Evolutionary conservation across 805 yeast genomes (phyloP).

Genomic region (Lachancea cidri): DNA sequence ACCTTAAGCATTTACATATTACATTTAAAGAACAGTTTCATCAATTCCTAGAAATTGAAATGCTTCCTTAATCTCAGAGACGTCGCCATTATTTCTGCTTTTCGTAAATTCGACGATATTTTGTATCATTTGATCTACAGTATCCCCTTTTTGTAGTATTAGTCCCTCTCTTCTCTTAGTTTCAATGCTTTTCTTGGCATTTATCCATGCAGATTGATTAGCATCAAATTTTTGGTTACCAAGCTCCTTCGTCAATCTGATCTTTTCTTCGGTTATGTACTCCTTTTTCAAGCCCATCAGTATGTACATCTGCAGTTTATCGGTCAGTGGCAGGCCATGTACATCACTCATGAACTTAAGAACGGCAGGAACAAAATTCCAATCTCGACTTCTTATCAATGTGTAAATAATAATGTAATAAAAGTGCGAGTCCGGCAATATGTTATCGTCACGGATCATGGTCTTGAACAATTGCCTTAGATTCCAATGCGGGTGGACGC

Average conservation of each 20-base stretch:
- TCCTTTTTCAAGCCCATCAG: conserved; percentile 21
- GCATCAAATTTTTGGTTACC: neutral
- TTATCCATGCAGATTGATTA: neutral
- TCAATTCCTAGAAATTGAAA: conserved; percentile 13
- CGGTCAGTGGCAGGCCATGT: conserved; percentile 14
- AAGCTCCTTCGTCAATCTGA: neutral
- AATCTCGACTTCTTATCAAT: conserved; percentile 20
- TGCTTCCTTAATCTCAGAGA: conserved; percentile 12
- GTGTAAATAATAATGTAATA: conserved; percentile 16
- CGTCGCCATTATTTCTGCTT: conserved; percentile 14
- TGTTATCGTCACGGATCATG: conserved; percentile 20
- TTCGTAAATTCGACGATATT: conserved; percentile 14
- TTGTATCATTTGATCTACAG: conserved; percentile 4
- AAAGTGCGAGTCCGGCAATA: conserved; percentile 18
- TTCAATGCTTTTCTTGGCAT: conserved; percentile 3
- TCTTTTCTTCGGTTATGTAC: conserved; percentile 12
- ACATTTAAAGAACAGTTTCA: too few relatives aligned
- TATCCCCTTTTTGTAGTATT: conserved; percentile 5
- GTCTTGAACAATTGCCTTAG: conserved; percentile 12
- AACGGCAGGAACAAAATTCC: conserved; percentile 22
- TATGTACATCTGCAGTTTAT: conserved; percentile 11
- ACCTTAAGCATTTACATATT: too few relatives aligned
- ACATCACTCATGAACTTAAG: conserved; percentile 14
- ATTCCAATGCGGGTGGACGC: conserved; percentile 12
- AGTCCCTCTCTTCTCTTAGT: conserved; percentile 1